These are phyloP conservation scores for Ogataea philodendri DNA, from an alignment of 805 yeast genomes.

Conservation along the genomic window DNA sequence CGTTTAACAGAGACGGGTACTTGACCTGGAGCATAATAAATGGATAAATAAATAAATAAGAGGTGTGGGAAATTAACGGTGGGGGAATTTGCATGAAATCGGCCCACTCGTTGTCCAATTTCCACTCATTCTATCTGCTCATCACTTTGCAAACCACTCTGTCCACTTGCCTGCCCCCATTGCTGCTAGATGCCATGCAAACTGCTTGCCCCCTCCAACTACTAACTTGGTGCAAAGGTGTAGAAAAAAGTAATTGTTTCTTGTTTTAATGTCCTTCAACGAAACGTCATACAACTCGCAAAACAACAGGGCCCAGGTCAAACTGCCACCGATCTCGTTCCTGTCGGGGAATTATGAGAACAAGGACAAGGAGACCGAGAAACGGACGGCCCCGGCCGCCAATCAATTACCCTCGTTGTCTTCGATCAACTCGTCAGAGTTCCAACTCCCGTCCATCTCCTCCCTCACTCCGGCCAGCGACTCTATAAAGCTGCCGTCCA, in stretches of 20 bases:
- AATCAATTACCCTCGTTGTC: slow-evolving; percentile 15
- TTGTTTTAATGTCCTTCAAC: slow-evolving; percentile 5
- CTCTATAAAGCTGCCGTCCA: slow-evolving; percentile 20
- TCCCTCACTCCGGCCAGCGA: slow-evolving; percentile 11
- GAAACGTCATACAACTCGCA: slow-evolving; percentile 6
- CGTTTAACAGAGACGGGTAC: slow-evolving; percentile 27
- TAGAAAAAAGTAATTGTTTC: slow-evolving; percentile 4
- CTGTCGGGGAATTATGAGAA: slow-evolving; percentile 16
- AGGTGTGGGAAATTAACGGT: not conserved
- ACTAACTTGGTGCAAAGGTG: slow-evolving; percentile 2
- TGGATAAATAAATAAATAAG: not conserved
- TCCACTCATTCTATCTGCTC: too few relatives aligned
- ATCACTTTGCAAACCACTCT: too few relatives aligned
- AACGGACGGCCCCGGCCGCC: not conserved
- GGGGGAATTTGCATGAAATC: too few relatives aligned
- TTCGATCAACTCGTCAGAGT: slow-evolving; percentile 11
- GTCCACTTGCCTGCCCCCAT: too few relatives aligned
- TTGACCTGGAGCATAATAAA: slow-evolving; percentile 24
- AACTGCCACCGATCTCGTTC: slow-evolving; percentile 30
- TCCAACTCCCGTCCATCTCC: slow-evolving; percentile 16
- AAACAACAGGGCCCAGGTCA: slow-evolving; percentile 20
- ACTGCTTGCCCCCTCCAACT: too few relatives aligned
- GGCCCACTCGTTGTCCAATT: too few relatives aligned
- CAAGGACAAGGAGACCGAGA: slow-evolving; percentile 7
- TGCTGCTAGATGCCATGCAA: too few relatives aligned